phyloP scores from a whole-genome alignment of 305 asterid genomes.

The Rubia balearica region DNA sequence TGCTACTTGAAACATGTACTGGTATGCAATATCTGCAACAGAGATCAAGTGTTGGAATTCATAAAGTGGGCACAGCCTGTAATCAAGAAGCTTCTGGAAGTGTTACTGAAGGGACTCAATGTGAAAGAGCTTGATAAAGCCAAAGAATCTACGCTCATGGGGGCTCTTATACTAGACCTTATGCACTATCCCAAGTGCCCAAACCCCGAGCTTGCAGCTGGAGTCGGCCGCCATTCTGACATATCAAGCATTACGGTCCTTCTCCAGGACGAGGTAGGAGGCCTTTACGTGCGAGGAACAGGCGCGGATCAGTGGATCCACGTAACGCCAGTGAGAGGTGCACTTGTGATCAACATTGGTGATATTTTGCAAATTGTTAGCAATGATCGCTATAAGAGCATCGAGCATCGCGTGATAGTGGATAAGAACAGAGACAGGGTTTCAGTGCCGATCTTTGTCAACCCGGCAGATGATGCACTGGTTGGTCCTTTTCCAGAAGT shows the following conservation, averaged over 20 bases:
- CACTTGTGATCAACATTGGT: conserved; percentile 42
- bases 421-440: conserved; percentile 32
- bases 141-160: conserved; percentile 32
- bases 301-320: conserved; percentile 40
- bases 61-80: conserved; percentile 36
- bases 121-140: conserved; percentile 30
- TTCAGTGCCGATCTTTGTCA: conserved; percentile 44
- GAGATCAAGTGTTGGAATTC: conserved; percentile 40
- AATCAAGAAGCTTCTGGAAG: conserved; percentile 29
- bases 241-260: conserved; percentile 36
- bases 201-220: conserved; percentile 37
- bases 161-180: conserved; percentile 20
- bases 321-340: conserved; percentile 35
- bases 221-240: conserved; percentile 41
- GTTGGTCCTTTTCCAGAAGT: conserved; percentile 42
- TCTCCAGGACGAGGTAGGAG: conserved; percentile 45
- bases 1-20: not conserved
- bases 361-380: conserved; percentile 48
- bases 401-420: conserved; percentile 46
- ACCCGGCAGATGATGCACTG: conserved; percentile 30
- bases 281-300: conserved; percentile 36
- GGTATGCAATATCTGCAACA: conserved; percentile 3
- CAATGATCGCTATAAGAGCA: conserved; percentile 45
- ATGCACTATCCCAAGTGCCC: conserved; percentile 39
- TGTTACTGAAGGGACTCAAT: conserved; percentile 35